These are phyloP conservation scores for Metarhizium anisopliae DNA, from an alignment of 2,329 filamentous ascomycete genomes.

Conservation along the genomic window DNA sequence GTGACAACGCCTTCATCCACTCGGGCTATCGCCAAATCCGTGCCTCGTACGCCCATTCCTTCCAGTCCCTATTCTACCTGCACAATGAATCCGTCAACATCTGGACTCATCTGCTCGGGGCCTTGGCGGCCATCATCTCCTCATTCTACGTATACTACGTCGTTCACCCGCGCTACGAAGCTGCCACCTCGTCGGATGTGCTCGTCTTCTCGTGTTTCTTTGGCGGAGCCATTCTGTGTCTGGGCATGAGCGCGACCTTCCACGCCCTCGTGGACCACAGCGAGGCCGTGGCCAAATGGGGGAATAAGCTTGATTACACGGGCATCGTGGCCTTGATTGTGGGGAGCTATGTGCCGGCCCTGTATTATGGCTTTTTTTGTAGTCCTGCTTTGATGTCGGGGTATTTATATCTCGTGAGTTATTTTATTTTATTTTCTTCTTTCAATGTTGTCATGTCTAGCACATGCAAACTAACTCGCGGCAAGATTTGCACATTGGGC, in stretches of 20 bases:
- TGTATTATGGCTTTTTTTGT: conserved; percentile 82
- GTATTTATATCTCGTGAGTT: conserved; percentile 67
- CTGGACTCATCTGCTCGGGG: conserved; percentile 57
- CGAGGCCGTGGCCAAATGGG: conserved; percentile 64
- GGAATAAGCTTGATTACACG: conserved; percentile 90
- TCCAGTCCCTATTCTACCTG: conserved; percentile 40
- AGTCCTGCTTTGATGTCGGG: conserved; percentile 52
- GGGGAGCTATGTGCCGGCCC: conserved; percentile 78
- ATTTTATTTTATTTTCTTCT: no score
- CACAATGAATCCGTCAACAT: conserved; percentile 58
- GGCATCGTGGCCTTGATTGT: conserved; percentile 90
- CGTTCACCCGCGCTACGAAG: conserved; percentile 56
- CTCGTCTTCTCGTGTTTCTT: conserved; percentile 73
- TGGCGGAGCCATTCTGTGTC: conserved; percentile 58
- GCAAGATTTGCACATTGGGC: conserved; percentile 68
- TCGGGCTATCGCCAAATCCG: conserved; percentile 44
- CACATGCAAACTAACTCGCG: neutral
- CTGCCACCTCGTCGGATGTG: conserved; percentile 55
- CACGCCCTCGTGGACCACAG: conserved; percentile 85
- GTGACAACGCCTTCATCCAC: conserved; percentile 49
- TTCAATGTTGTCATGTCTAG: neutral
- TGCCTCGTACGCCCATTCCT: conserved; percentile 36
- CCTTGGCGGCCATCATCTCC: conserved; percentile 44
- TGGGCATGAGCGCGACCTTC: conserved; percentile 77
- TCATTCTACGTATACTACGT: conserved; percentile 45